phyloP scores from a whole-genome alignment of 2,329 filamentous ascomycete genomes.

The Fusarium nanum region DNA sequence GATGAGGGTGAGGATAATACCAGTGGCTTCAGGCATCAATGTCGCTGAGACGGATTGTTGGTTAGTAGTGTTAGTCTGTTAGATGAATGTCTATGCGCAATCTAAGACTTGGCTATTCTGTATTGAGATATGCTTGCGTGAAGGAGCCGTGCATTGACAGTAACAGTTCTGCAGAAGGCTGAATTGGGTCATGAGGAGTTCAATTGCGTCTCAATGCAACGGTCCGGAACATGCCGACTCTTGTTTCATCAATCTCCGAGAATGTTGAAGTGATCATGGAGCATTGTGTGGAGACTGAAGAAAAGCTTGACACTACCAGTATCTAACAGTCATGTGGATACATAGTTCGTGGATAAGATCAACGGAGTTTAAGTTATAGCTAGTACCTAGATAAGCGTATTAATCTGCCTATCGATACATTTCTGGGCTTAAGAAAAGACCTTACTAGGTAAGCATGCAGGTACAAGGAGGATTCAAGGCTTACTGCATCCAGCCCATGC shows the following conservation, averaged over 20 bases:
- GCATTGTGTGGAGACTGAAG: background rate
- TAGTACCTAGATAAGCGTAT: background rate
- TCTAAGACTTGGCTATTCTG: conserved; percentile 9
- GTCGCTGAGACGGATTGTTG: conserved; percentile 1
- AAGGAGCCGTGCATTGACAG: background rate
- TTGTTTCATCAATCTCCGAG: background rate
- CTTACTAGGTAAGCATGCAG: background rate
- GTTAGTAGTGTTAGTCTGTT: background rate
- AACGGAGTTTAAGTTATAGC: background rate
- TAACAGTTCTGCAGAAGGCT: background rate
- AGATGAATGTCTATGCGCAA: background rate
- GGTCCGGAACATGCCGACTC: background rate
- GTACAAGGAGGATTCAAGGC: background rate
- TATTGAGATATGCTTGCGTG: conserved; percentile 11
- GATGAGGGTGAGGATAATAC: background rate
- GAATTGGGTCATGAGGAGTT: background rate
- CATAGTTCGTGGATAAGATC: background rate
- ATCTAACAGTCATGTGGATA: background rate
- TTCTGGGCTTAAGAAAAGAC: background rate
- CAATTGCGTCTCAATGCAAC: background rate
- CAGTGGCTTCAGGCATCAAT: background rate
- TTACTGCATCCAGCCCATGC: background rate
- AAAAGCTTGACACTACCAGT: background rate
- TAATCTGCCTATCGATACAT: background rate
- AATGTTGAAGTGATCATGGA: conserved; percentile 3